Base-by-base conservation (phyloP, 2,329 filamentous ascomycete species). In the Talaromyces pinophilus region DNA sequence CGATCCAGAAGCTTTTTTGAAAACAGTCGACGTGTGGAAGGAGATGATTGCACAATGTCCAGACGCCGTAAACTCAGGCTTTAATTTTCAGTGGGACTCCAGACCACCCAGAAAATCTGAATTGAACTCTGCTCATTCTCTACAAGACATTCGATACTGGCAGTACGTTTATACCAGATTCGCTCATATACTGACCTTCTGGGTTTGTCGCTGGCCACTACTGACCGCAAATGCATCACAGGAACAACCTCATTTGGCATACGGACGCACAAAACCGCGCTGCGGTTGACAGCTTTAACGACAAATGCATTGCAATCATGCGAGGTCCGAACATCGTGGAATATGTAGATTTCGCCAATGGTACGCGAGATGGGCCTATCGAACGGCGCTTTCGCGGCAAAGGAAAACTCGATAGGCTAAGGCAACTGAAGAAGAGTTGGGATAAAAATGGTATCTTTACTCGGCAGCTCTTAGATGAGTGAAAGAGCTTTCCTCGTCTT, bases 51-150 rank as follows among this genome's bases (percentile, higher is more conserved):
- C 62, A 7, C 50, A 67, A 17, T 69, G 67, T 60, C 66, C 67
- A 42, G 66, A 69, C 22, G 67, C 66, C 5, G 55, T 63, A 5
- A 67, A 65, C 54, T 68, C 66, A 15, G 59, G 63, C 0, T 69
- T 67, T 38, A 67, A 63, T 30, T 69, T 69, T 35, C 62, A 69
- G 54, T 69, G 67, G 65, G 62, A 69, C 44, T 19, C 62, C 8
- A 22, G 57, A 4, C 57, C 57, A 44, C 38, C 38, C 4, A 59
- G 38, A 22, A 28, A 30, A 44, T 44, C 57, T 1, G 38, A 30
- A 13, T 19, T 59, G 8, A 22, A 10, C 38, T 59, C 38, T n/a
- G 57, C 57, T 30, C 35, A 44, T 44, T 59, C 15, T 17, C 38
- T 59, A n/a, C 38, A 59, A n/a, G 38, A 33, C 11, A 11, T 59